These are phyloP conservation scores for Adansonia madagascariensis DNA, from an alignment of 441 rosid species.

Conservation along the genomic window DNA sequence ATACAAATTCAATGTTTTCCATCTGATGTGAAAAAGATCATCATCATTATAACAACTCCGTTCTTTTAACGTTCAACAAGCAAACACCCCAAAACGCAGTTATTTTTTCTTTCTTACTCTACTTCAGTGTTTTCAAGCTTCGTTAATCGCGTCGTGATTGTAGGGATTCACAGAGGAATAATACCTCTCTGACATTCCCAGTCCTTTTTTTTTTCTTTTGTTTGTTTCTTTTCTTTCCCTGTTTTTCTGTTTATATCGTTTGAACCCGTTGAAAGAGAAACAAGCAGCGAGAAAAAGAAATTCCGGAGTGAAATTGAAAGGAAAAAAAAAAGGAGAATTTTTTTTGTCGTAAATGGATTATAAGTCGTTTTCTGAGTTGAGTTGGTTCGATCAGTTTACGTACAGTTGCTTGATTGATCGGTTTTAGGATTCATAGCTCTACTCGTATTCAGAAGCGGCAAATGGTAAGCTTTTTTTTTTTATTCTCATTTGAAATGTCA, in stretches of 20 bases:
- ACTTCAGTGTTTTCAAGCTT: conserved; percentile 56
- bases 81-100: not conserved
- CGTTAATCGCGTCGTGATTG: conserved; percentile 57
- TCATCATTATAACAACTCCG: not conserved
- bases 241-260: conserved; percentile 19
- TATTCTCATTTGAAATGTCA: not conserved
- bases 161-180: conserved; percentile 55
- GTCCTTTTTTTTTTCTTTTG: not conserved
- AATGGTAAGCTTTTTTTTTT: conserved; percentile 37
- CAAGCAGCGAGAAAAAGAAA: not conserved
- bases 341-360: conserved; percentile 15
- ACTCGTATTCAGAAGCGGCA: conserved; percentile 32
- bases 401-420: conserved; percentile 22
- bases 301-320: conserved; percentile 22
- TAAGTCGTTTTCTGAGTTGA: conserved; percentile 29
- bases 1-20: conserved; percentile 5
- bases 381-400: conserved; percentile 32
- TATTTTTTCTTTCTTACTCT: not conserved
- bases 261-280: conserved; percentile 28
- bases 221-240: not conserved
- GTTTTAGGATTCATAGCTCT: conserved; percentile 30
- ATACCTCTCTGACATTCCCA: conserved; percentile 53
- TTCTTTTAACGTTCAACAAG: not conserved
- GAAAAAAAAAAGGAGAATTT: not conserved
- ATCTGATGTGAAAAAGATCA: conserved; percentile 27